A percentile compares a stretch with the other conserved stretches of the same genome.
phyloP scores from a whole-genome alignment of 2,329 filamentous ascomycete species.

The Monosporascus sp. region DNA sequence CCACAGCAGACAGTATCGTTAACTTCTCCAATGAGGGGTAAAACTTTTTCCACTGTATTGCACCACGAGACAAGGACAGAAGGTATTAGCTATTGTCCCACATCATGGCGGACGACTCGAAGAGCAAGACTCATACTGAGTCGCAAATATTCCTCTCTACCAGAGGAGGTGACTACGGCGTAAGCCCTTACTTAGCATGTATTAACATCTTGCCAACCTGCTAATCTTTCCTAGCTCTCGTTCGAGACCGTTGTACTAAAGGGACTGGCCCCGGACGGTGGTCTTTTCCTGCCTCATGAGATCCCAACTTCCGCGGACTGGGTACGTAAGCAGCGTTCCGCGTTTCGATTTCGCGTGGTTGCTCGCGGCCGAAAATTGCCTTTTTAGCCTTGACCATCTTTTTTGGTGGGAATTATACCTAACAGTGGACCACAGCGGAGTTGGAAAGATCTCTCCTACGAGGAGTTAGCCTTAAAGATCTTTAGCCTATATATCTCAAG shows the following conservation, averaged over 20 bases:
- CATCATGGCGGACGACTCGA: too few relatives aligned
- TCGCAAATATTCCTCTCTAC: slow-evolving; percentile 21
- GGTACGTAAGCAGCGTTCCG: too few relatives aligned
- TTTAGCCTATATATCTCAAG: slow-evolving; percentile 83
- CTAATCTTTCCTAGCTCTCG: slow-evolving; percentile 54
- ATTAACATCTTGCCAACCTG: slow-evolving; percentile 6
- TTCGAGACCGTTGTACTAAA: slow-evolving; percentile 91
- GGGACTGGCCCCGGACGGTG: slow-evolving; percentile 79
- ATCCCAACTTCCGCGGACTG: slow-evolving; percentile 57
- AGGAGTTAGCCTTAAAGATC: slow-evolving; percentile 78
- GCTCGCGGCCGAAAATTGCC: too few relatives aligned
- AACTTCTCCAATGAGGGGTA: too few relatives aligned
- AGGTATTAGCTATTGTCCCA: too few relatives aligned
- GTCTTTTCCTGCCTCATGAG: slow-evolving; percentile 82
- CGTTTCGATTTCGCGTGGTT: too few relatives aligned
- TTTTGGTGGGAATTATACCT: too few relatives aligned
- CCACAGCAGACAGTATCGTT: too few relatives aligned
- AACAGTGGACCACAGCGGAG: slow-evolving; percentile 36
- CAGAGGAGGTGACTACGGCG: slow-evolving; percentile 44
- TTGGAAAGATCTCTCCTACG: slow-evolving; percentile 76
- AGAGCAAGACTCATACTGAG: too few relatives aligned
- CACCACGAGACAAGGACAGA: too few relatives aligned
- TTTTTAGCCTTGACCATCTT: too few relatives aligned
- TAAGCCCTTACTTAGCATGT: slow-evolving; percentile 24
- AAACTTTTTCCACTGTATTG: too few relatives aligned